phyloP scores from a whole-genome alignment of 108 stramenopile genomes.

The Stephanodiscus minutulus region DNA sequence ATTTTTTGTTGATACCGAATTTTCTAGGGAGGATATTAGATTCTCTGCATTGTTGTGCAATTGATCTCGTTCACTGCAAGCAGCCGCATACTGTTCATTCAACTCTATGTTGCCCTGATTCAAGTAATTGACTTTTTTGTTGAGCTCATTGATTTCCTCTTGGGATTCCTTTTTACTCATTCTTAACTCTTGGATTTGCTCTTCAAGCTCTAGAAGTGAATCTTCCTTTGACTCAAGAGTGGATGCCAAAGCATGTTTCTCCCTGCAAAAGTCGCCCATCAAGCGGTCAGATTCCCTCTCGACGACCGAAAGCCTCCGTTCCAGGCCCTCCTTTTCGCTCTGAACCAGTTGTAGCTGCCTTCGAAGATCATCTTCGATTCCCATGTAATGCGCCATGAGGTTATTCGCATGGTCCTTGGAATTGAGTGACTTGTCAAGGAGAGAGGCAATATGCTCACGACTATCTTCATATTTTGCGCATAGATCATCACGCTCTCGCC shows the following conservation, averaged over 20 bases:
- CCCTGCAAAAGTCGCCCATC: conserved; percentile 26
- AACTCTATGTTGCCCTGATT: conserved; percentile 1
- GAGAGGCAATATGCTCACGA: conserved; percentile 7
- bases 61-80: conserved; percentile 13
- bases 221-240: conserved; percentile 18
- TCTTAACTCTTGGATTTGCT: conserved; percentile 6
- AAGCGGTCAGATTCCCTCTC: conserved; percentile 25
- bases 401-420: conserved; percentile 13
- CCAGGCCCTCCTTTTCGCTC: conserved; percentile 26
- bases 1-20: background rate
- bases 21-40: background rate
- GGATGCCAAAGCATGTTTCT: conserved; percentile 35
- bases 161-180: background rate
- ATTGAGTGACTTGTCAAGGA: conserved; percentile 7
- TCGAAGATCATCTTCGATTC: conserved; percentile 49
- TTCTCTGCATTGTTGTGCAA: background rate
- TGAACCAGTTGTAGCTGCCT: conserved; percentile 32
- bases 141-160: background rate
- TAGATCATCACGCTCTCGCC: conserved; percentile 11
- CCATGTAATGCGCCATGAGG: conserved; percentile 39
- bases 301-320: conserved; percentile 18
- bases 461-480: conserved; percentile 9
- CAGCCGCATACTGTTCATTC: background rate
- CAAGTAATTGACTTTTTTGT: background rate
- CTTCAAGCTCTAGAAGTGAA: background rate